Conservation (phyloP, 2,329 filamentous ascomycete genomes). For the Fusarium dlaminii region DNA sequence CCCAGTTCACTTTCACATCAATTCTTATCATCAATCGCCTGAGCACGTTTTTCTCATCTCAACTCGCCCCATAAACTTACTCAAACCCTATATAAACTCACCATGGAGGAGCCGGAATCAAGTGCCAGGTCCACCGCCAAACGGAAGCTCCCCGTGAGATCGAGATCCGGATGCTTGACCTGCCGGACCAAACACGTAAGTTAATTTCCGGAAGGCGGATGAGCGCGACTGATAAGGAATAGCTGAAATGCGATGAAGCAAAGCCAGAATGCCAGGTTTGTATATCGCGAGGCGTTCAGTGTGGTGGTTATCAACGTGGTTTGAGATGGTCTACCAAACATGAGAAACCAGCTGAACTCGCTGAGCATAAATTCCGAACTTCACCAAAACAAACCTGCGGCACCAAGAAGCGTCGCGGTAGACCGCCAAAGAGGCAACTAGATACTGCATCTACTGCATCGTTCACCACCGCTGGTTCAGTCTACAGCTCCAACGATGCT, state of each 20-base stretch:
- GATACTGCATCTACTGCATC: neutral
- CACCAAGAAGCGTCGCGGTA: slow-evolving; percentile 16
- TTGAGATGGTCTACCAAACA: slow-evolving; percentile 39
- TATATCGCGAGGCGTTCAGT: slow-evolving; percentile 32
- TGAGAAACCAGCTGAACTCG: slow-evolving; percentile 19
- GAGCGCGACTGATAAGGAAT: neutral
- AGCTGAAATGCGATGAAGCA: slow-evolving; percentile 43
- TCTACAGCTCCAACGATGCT: neutral
- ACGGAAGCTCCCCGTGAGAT: slow-evolving; percentile 15
- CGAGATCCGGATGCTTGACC: slow-evolving; percentile 29
- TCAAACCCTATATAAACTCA: neutral
- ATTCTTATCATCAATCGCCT: neutral
- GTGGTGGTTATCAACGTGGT: slow-evolving; percentile 35
- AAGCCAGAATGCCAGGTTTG: slow-evolving; percentile 37
- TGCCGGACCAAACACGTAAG: slow-evolving; percentile 30
- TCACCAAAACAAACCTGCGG: neutral
- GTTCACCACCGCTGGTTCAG: neutral
- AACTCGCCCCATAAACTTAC: neutral
- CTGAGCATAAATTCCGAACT: slow-evolving; percentile 9
- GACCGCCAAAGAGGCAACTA: slow-evolving; percentile 10
- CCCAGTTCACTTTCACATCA: neutral
- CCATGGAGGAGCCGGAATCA: neutral
- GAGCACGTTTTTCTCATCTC: slow-evolving; percentile 2
- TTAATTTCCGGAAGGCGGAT: neutral
- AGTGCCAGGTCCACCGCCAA: neutral